A percentile compares a stretch with the other conserved stretches of the same genome.
These are phyloP conservation scores for Aspergillus sp. DNA, from an alignment of 2,329 filamentous ascomycete genomes.

Conservation along the genomic window DNA sequence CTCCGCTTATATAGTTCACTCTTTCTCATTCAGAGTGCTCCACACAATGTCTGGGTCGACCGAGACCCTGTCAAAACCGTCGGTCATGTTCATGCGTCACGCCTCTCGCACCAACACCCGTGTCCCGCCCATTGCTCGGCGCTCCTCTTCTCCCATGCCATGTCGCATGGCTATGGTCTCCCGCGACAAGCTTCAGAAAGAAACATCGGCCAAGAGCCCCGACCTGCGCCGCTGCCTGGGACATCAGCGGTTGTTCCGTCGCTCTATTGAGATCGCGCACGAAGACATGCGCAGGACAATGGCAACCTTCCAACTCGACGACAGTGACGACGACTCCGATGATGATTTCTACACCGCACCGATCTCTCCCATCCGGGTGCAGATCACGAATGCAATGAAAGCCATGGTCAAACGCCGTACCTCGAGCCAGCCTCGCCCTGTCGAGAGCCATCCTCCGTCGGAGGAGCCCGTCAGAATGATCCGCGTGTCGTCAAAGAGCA, in stretches of 20 bases:
- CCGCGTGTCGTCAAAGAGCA: not conserved
- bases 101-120: slow-evolving; percentile 13
- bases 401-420: slow-evolving; percentile 10
- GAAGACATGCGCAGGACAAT: slow-evolving; percentile 12
- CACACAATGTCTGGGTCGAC: slow-evolving; percentile 8
- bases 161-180: slow-evolving; percentile 16
- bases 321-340: slow-evolving; percentile 6
- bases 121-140: slow-evolving; percentile 15
- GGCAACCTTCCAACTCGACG: slow-evolving; percentile 7
- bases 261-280: slow-evolving; percentile 16
- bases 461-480: not conserved
- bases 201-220: slow-evolving; percentile 13
- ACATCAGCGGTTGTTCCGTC: slow-evolving; percentile 17
- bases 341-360: not conserved
- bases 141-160: slow-evolving; percentile 5
- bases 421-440: not conserved
- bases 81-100: slow-evolving; percentile 6
- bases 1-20: not conserved
- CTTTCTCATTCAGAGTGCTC: not conserved
- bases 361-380: slow-evolving; percentile 7
- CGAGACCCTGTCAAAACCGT: slow-evolving; percentile 3
- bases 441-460: not conserved
- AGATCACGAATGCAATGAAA: slow-evolving; percentile 12
- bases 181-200: slow-evolving; percentile 15
- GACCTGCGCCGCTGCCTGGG: slow-evolving; percentile 24